These are phyloP conservation scores for Linum lewisii DNA, from an alignment of 345 rosid species.

Conservation along the genomic window DNA sequence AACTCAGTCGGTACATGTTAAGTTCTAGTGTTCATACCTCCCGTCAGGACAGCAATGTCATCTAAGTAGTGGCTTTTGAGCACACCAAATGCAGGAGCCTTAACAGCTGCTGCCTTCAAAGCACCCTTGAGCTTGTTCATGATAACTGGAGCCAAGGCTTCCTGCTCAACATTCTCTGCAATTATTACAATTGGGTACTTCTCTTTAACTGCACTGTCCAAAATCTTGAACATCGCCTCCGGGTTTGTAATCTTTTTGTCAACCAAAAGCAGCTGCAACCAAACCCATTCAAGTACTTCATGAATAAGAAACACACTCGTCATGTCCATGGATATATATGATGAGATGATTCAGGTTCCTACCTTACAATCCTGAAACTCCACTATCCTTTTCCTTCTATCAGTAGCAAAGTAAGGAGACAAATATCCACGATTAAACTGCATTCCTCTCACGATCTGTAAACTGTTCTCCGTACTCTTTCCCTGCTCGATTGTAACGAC, in stretches of 20 bases:
- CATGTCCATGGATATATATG: too few species aligned
- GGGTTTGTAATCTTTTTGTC: slow-evolving; percentile 75
- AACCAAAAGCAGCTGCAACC: slow-evolving; percentile 73
- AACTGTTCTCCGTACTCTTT: slow-evolving; percentile 39
- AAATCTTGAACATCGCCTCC: slow-evolving; percentile 67
- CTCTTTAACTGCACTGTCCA: slow-evolving; percentile 86
- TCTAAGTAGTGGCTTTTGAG: slow-evolving; percentile 87
- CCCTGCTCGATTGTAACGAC: slow-evolving; percentile 73
- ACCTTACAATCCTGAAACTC: slow-evolving; percentile 87
- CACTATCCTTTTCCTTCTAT: slow-evolving; percentile 48
- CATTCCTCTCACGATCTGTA: slow-evolving; percentile 82
- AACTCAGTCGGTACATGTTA: neutral
- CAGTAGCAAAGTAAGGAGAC: slow-evolving; percentile 76
- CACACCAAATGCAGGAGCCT: slow-evolving; percentile 87
- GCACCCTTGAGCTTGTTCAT: slow-evolving; percentile 80
- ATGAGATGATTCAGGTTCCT: slow-evolving; percentile 12
- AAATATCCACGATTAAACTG: slow-evolving; percentile 78
- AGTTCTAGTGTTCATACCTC: slow-evolving; percentile 42
- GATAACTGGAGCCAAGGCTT: slow-evolving; percentile 73
- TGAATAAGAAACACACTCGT: slow-evolving; percentile 16
- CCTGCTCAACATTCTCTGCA: slow-evolving; percentile 68
- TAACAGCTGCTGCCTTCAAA: slow-evolving; percentile 71
- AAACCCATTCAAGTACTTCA: slow-evolving; percentile 22
- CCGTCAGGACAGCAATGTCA: slow-evolving; percentile 81
- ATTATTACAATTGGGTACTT: slow-evolving; percentile 65